Evolutionary conservation across 2,329 filamentous ascomycete genomes (phyloP), one percentile per base, ranked within the genome.

Genomic region (Pestalotiopsis sp.): DNA sequence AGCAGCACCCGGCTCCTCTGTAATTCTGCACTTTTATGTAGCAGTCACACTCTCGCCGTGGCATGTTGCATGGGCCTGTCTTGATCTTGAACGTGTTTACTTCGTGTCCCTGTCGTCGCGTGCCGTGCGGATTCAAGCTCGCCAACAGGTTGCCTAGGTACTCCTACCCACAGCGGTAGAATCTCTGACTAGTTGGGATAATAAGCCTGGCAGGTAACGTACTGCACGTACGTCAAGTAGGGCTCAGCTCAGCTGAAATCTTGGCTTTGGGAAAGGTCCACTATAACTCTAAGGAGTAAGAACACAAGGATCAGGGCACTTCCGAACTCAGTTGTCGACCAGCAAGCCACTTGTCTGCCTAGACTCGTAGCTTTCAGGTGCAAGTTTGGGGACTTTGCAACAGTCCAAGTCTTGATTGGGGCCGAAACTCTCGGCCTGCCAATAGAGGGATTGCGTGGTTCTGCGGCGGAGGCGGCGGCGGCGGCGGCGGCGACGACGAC

Each of bases 181-280:
- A 59, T 27, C 23, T 17, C 57, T 59, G 57, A 36, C 57, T 36
- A 59, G 20, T 6, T 59, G 13, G 23, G 45, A 17, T 52, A 9
- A 52, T n/a, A n/a, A 52, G 45, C 57, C 57, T 27, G 57, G 27
- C 57, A 59, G 57, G 57, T 27, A 59, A 27, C 57, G 27, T 36
- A 59, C 23, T 59, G 57, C 57, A 57, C 23, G 57, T 12, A 13
- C 57, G 57, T n/a, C 45, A 9, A n/a, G 45, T 59, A 59, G 25
- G 57, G 57, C 57, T 52, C 45, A 52, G 57, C 57, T 59, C 57
- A 59, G 57, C 57, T 59, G 57, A 59, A 59, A 27, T 27, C 27
- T 36, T 27, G 27, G 25, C 27, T 13, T 59, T 23, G 14, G 11
- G 23, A 59, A 59, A 27, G 45, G 45, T 59, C 57, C 57, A 59